These are phyloP conservation scores for Grammothele lineata DNA, from an alignment of 768 basidiomycete genomes.

Conservation along the genomic window DNA sequence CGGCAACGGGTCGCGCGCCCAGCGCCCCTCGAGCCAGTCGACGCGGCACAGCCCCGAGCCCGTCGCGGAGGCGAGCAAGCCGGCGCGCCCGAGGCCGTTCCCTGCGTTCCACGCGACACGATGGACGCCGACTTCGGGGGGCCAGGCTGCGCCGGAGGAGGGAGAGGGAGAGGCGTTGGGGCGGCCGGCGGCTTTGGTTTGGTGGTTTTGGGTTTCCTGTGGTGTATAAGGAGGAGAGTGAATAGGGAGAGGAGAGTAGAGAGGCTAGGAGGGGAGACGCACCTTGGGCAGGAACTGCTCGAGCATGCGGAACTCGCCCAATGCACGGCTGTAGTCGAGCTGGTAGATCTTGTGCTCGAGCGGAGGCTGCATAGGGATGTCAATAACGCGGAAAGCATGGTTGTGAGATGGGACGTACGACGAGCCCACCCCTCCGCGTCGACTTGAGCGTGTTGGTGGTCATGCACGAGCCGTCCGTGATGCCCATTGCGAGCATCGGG, in stretches of 20 bases:
- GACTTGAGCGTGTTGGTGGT: conserved; percentile 71
- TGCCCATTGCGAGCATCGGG: conserved; percentile 76
- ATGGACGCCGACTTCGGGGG: conserved; percentile 71
- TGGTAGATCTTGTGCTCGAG: conserved; percentile 79
- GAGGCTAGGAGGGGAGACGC: not conserved
- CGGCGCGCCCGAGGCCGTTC: conserved; percentile 57
- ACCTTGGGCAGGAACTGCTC: conserved; percentile 82
- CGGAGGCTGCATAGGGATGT: conserved; percentile 60
- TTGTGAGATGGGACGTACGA: conserved; percentile 45
- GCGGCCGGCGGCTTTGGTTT: conserved; percentile 32
- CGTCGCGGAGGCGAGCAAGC: conserved; percentile 71
- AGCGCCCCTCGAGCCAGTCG: conserved; percentile 76
- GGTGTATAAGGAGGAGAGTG: not conserved
- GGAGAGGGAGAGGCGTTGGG: conserved; percentile 32
- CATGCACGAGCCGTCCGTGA: conserved; percentile 76
- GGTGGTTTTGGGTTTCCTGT: conserved; percentile 52
- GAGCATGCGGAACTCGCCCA: conserved; percentile 79
- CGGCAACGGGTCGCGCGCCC: conserved; percentile 61
- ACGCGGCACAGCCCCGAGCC: conserved; percentile 84
- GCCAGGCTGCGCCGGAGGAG: conserved; percentile 66
- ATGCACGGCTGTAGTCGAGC: conserved; percentile 79
- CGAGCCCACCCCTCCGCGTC: conserved; percentile 64
- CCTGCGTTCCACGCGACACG: conserved; percentile 79
- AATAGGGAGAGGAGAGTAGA: not conserved
- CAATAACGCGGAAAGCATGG: not conserved